A percentile compares a stretch with the other conserved stretches of the same genome.
These are phyloP conservation scores for Lactifluus volemus DNA, from an alignment of 768 basidiomycete species.

Conservation along the genomic window DNA sequence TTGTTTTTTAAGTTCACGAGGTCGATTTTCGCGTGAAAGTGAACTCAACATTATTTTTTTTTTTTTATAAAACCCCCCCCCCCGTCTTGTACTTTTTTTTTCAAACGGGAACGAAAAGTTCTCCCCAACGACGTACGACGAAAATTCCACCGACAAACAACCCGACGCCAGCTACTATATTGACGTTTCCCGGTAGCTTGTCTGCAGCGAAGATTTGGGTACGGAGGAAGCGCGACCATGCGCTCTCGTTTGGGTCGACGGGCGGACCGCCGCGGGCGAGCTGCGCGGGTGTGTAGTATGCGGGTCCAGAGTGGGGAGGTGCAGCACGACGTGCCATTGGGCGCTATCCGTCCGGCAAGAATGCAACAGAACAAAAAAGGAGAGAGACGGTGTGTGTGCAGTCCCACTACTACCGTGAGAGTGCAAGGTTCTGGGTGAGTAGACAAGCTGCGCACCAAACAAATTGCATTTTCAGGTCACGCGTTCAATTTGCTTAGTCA, in stretches of 20 bases:
- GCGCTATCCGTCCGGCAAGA: no score
- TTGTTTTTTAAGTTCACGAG: no score
- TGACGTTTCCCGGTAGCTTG: conserved; percentile 67
- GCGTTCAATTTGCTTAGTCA: not conserved
- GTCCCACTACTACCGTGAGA: no score
- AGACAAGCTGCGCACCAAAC: not conserved
- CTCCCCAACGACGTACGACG: conserved; percentile 69
- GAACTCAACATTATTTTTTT: no score
- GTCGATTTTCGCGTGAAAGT: no score
- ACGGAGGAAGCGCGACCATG: conserved; percentile 45
- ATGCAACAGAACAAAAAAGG: no score
- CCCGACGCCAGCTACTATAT: conserved; percentile 52
- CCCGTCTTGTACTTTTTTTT: not conserved
- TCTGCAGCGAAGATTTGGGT: conserved; percentile 66
- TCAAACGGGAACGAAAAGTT: conserved; percentile 62
- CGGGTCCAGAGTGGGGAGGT: conserved; percentile 44
- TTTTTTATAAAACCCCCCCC: no score
- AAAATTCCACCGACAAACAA: conserved; percentile 66
- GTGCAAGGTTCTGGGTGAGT: not conserved
- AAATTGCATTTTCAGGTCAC: not conserved
- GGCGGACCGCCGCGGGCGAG: conserved; percentile 33
- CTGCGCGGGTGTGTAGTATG: conserved; percentile 42
- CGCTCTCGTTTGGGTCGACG: conserved; percentile 53
- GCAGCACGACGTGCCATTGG: conserved; percentile 63
- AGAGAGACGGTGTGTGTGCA: no score